Conservation (phyloP, 768 basidiomycete genomes). For the Mycena vulgaris region DNA sequence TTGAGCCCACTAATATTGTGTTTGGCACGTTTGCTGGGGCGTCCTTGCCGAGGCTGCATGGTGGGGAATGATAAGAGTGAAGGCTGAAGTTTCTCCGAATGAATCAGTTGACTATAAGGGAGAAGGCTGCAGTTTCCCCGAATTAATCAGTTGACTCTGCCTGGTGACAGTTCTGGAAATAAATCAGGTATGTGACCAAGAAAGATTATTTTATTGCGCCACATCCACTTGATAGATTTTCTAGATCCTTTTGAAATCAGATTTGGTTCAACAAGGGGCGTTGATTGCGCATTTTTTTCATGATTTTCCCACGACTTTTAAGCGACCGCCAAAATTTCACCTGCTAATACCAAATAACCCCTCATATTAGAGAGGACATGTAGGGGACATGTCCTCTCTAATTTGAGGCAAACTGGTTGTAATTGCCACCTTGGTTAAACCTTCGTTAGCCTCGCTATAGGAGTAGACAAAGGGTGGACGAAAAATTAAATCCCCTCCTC, state of each 20-base stretch:
- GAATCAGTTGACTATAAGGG: neutral
- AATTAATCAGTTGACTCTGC: neutral
- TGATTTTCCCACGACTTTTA: constrained; percentile 28
- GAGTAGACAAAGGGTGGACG: too few species aligned
- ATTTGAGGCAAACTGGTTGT: too few species aligned
- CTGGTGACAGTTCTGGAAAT: neutral
- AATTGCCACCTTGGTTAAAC: too few species aligned
- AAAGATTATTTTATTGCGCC: constrained; percentile 1
- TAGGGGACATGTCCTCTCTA: too few species aligned
- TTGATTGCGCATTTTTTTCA: constrained; percentile 30
- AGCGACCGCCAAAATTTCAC: constrained; percentile 35
- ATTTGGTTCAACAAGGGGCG: constrained; percentile 6
- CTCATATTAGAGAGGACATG: too few species aligned
- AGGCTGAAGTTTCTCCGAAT: neutral
- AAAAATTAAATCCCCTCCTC: too few species aligned
- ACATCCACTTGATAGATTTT: constrained; percentile 8
- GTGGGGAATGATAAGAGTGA: neutral
- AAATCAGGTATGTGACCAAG: neutral
- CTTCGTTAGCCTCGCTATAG: too few species aligned
- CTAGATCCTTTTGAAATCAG: neutral
- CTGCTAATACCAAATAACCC: too few species aligned
- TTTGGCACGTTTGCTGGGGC: neutral
- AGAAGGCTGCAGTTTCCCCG: too few species aligned
- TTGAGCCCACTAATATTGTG: constrained; percentile 7
- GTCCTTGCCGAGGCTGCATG: neutral